Base-by-base conservation (phyloP, 768 basidiomycete genomes). In the Austroboletus festivus region DNA sequence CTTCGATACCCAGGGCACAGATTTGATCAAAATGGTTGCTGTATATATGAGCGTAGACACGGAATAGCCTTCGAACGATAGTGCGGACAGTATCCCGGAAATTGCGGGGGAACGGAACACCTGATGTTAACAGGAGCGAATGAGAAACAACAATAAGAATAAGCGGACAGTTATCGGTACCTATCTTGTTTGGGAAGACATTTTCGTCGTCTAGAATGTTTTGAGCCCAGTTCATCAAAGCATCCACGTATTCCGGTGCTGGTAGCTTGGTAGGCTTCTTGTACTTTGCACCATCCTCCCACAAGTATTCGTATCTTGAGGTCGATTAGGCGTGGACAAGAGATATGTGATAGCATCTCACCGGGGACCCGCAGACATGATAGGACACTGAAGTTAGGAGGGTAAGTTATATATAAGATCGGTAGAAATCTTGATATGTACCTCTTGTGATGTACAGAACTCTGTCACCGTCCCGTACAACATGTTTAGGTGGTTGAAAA, bases 401-500 rank as follows among this genome's bases (percentile, higher is more conserved):
- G 24, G 24, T 54, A 31, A 53, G 56, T 48, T 43, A 37, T 38
- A 46, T 43, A 45, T 28, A 40, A 13, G 44, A 51, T 44, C 40
- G 31, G 39, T 28, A 21, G 38, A 39, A 23, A 38, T 38, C 44
- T 4, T 16, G 28, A 22, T 28, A 64, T 77, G 58, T 61, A 89
- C 93, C 79, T 96, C 93, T 63, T 93, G 83, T 10, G 86, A 79
- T 16, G 90, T 97, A 68, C 96, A 99, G 64, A 98, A 98, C 71
- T 99, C 96, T 2, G 96, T 96, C 20, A 99, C 84, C 10, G 93
- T 96, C 11, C 95, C 96, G 61, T 98, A 99, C 18, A 99, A 74
- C 96, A 99, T 99, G 67, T 99, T 99, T 55, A 99, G 71, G 64
- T 99, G 96, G 64, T 98, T 99, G 78, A 98, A 99, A 73, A 99